Conservation (phyloP, 805 yeast genomes). For the Teunomyces gatunensis region DNA sequence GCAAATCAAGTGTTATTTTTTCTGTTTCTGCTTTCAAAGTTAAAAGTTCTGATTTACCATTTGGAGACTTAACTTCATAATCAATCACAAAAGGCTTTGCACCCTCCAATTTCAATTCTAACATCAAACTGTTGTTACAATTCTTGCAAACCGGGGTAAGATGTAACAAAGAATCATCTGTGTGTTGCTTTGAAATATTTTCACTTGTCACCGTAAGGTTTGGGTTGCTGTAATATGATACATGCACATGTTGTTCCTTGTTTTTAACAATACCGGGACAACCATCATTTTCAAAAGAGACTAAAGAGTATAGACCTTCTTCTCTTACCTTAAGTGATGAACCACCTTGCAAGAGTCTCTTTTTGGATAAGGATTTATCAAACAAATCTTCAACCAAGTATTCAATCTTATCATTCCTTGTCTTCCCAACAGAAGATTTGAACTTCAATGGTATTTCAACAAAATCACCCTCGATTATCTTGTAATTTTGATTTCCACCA, state of each 20-base stretch:
- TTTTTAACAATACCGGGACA: constrained; percentile 42
- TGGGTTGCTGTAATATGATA: constrained; percentile 27
- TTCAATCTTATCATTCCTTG: constrained; percentile 27
- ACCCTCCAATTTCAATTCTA: constrained; percentile 47
- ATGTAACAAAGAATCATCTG: constrained; percentile 20
- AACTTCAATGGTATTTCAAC: constrained; percentile 54
- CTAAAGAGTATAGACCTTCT: constrained; percentile 44
- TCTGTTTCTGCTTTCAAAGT: constrained; percentile 30
- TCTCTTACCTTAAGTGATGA: constrained; percentile 28
- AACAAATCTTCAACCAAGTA: constrained; percentile 26
- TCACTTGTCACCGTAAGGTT: constrained; percentile 16
- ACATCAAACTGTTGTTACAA: constrained; percentile 20
- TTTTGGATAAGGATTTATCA: constrained; percentile 18
- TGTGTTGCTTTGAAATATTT: constrained; percentile 19
- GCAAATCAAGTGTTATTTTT: constrained; percentile 33
- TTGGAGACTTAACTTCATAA: constrained; percentile 61
- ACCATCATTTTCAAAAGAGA: constrained; percentile 38
- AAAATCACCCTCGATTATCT: constrained; percentile 60
- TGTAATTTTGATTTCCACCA: constrained; percentile 5
- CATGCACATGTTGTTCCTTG: constrained; percentile 16
- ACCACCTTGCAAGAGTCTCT: constrained; percentile 6
- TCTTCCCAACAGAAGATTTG: constrained; percentile 31
- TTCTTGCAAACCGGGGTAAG: constrained; percentile 33
- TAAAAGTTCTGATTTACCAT: constrained; percentile 43
- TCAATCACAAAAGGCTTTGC: constrained; percentile 66